Conservation (phyloP, 257 asterid species). For the Solanum tarapatanum region DNA sequence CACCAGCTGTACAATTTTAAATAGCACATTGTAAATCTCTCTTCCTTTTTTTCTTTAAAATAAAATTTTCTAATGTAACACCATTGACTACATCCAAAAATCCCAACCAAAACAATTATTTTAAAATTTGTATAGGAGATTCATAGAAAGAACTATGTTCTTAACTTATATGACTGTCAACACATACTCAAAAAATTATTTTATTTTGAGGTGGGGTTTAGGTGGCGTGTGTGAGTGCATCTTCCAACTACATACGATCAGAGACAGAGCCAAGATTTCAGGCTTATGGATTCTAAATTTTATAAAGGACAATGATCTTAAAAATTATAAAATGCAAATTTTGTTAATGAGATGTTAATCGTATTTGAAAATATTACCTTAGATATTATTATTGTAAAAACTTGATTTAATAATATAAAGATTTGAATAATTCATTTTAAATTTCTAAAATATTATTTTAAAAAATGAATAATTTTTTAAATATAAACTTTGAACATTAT, state of each 20-base stretch:
- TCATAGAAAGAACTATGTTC: not conserved
- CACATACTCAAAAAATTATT: not conserved
- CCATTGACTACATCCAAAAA: not conserved
- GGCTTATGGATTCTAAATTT: fast-evolving
- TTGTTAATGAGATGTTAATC: too few relatives aligned
- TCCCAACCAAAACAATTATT: not conserved
- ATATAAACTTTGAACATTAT: too few relatives aligned
- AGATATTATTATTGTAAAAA: too few relatives aligned
- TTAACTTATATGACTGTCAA: not conserved
- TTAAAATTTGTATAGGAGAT: not conserved
- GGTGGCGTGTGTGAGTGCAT: not conserved
- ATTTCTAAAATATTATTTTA: too few relatives aligned
- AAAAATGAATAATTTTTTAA: too few relatives aligned
- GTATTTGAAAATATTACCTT: too few relatives aligned
- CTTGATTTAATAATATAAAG: too few relatives aligned
- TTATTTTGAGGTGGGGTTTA: not conserved
- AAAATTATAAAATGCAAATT: too few relatives aligned
- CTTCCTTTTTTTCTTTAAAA: not conserved
- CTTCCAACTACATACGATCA: not conserved
- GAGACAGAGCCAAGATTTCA: too few relatives aligned
- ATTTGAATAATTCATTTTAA: too few relatives aligned
- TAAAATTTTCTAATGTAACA: not conserved
- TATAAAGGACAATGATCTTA: too few relatives aligned
- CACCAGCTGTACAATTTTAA: not conserved
- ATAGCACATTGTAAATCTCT: not conserved